Evolutionary conservation across 139 green algal species (phyloP), one percentile per base, ranked within the genome.

Genomic region (Picochlorum sp.): DNA sequence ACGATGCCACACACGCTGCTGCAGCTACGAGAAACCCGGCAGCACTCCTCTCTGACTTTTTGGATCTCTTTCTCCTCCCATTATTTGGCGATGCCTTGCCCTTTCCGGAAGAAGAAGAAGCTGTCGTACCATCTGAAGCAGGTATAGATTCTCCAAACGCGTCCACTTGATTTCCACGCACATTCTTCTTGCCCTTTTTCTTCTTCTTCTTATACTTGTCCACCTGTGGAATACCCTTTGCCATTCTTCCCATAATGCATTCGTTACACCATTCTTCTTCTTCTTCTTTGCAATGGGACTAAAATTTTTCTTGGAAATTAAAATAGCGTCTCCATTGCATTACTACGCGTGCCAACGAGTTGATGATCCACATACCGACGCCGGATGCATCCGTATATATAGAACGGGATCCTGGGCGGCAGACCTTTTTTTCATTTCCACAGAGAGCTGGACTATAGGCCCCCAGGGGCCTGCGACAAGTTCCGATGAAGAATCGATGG

Each of bases 1-100:
- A 65, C 10, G 41, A 59, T 13, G 49, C 34, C n/a, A 49, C 51
- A 21, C 44, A 28, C 14, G 62, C 20, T 34, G 56, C 61, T 6
- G 69, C 50, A 58, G 63, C 69, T 30, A 51, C 20, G 18, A 74
- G 28, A 16, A 61, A 61, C 10, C 38, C 54, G 24, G 60, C 14
- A 18, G 21, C 24, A 21, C 61, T 59, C 15, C 61, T n/a, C 11
- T 56, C 5, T 4, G 24, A 24, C 34, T 58, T 66, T 41, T 66
- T 66, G 32, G 13, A 59, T 41, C 14, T 3, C 32, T n/a, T 59
- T 18, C 51, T 9, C 23, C n/a, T 5, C n/a, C 18, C n/a, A 20
- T 0, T 18, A 23, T 21, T 13, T 6, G 47, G 6, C 47, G n/a
- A 21, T 24, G 10, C 18, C 11, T 56, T 56, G 47, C 18, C 47